phyloP scores from a whole-genome alignment of 1,284 basidiomycete genomes.

The Austroboletus niveus region DNA sequence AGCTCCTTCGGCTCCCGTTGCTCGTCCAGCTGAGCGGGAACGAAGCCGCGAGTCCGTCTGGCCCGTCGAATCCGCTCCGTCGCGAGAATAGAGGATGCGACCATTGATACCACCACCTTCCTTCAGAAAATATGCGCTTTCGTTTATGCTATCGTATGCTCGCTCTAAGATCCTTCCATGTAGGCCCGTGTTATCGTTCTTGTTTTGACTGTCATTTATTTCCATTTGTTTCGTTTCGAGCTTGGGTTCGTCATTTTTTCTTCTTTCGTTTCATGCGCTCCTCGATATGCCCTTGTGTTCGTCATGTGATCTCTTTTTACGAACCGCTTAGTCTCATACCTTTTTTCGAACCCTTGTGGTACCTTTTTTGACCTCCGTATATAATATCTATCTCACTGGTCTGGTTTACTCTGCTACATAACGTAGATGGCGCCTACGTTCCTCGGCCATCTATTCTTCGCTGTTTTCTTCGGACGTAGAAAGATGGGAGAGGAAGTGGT shows the following conservation, averaged over 20 bases:
- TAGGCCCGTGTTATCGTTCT: constrained; percentile 13
- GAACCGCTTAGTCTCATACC: constrained; percentile 22
- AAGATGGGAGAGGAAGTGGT: constrained; percentile 2
- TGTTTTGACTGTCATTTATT: constrained; percentile 29
- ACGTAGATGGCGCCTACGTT: constrained; percentile 17
- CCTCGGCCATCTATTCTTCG: background rate
- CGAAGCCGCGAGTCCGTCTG: constrained; percentile 30
- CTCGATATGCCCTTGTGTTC: background rate
- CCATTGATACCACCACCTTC: constrained; percentile 12
- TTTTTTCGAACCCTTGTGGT: constrained; percentile 24
- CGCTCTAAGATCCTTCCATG: constrained; percentile 27
- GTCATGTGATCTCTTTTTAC: constrained; percentile 17
- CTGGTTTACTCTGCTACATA: constrained; percentile 13
- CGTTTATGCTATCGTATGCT: constrained; percentile 30
- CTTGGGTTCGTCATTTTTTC: constrained; percentile 7
- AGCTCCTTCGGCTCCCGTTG: constrained; percentile 22
- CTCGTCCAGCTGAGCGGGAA: constrained; percentile 28
- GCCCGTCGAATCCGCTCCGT: constrained; percentile 29
- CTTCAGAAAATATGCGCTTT: constrained; percentile 29
- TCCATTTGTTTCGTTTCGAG: constrained; percentile 18
- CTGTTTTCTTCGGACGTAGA: background rate
- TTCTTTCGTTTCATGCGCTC: constrained; percentile 4
- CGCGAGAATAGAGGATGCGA: constrained; percentile 25
- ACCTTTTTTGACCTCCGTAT: constrained; percentile 17
- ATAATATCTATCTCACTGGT: constrained; percentile 31